Percentiles rank a stretch among this genome's conserved stretches.
Conservation (phyloP, 2,329 filamentous ascomycete species). For the Colletotrichum godetiae region DNA sequence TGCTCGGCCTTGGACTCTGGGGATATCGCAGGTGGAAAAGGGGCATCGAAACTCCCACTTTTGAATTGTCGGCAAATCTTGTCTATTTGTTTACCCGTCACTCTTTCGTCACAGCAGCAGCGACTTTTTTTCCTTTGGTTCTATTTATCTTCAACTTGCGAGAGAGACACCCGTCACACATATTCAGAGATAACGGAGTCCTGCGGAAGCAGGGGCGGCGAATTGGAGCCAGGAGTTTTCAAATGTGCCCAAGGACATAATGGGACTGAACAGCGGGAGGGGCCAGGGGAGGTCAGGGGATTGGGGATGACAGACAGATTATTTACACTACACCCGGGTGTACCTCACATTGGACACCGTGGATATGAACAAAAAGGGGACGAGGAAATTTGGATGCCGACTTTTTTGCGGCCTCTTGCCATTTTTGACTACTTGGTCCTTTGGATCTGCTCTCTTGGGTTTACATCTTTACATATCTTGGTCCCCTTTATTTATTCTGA, state of each 20-base stretch:
- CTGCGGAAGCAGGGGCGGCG: neutral
- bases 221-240: constrained; percentile 31
- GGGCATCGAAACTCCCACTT: neutral
- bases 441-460: neutral
- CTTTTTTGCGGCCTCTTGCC: neutral
- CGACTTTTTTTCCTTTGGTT: neutral
- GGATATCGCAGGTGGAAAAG: neutral
- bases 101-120: neutral
- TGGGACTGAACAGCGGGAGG: neutral
- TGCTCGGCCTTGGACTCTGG: neutral
- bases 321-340: neutral
- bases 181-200: neutral
- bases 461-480: neutral
- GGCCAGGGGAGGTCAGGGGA: neutral
- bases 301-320: neutral
- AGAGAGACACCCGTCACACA: neutral
- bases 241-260: constrained; percentile 13
- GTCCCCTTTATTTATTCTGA: neutral
- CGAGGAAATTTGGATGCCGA: neutral
- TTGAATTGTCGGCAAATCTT: neutral
- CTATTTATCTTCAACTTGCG: neutral
- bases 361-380: neutral
- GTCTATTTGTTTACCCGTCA: neutral
- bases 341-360: neutral
- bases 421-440: neutral